These are phyloP conservation scores for Halophytophthora batemanensis DNA, from an alignment of 352 stramenopile genomes.

Conservation along the genomic window DNA sequence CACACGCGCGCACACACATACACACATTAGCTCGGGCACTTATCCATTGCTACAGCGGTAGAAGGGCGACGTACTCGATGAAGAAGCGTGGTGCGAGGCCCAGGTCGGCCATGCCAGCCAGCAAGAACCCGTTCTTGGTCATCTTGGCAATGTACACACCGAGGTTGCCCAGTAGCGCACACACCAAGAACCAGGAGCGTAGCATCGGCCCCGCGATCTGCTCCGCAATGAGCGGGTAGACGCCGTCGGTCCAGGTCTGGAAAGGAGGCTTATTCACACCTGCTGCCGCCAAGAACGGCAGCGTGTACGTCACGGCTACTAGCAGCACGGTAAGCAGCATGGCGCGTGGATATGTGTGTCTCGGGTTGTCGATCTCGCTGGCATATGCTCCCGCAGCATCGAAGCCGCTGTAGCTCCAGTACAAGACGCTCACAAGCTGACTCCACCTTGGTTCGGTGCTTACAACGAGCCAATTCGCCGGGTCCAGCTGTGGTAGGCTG, in stretches of 20 bases:
- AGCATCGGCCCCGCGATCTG: constrained; percentile 87
- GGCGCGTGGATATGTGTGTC: constrained; percentile 76
- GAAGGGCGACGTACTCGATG: constrained; percentile 52
- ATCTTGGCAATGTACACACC: constrained; percentile 95
- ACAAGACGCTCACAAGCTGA: constrained; percentile 92
- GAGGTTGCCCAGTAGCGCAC: constrained; percentile 89
- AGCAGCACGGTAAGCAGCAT: constrained; percentile 87
- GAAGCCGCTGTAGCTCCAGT: constrained; percentile 97
- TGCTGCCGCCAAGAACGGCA: constrained; percentile 89
- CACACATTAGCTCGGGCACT: neutral
- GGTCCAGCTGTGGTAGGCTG: constrained; percentile 55
- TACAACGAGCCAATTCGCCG: constrained; percentile 62
- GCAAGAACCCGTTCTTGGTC: constrained; percentile 90
- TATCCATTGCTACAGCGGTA: too few species aligned
- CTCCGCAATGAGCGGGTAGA: constrained; percentile 84
- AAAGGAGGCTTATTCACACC: constrained; percentile 83
- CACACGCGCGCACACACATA: constrained; percentile 1
- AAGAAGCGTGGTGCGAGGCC: constrained; percentile 88
- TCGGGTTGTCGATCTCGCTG: constrained; percentile 87
- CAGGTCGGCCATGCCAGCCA: constrained; percentile 86
- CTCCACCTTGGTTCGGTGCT: constrained; percentile 62
- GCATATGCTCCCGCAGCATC: constrained; percentile 92
- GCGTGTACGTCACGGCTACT: constrained; percentile 82
- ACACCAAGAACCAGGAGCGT: constrained; percentile 88
- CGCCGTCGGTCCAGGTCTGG: constrained; percentile 89